Conservation (phyloP, 1,284 basidiomycete genomes). For the Marasmius tenuissimus region DNA sequence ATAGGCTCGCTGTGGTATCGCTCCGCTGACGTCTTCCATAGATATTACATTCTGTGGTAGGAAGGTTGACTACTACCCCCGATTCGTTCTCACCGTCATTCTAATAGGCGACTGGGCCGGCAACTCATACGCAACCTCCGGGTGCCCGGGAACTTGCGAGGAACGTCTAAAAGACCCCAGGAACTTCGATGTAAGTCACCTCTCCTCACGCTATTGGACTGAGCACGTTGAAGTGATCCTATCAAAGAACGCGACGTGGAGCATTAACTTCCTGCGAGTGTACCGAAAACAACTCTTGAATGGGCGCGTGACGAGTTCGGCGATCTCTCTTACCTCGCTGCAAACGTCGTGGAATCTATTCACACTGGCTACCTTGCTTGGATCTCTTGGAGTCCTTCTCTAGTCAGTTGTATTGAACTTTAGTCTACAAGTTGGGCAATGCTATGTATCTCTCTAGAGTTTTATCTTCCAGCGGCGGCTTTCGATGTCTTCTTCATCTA, state of each 20-base stretch:
- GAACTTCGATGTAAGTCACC: conserved; percentile 62
- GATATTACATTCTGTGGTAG: conserved; percentile 82
- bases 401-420: not conserved
- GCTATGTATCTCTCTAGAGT: conserved; percentile 32
- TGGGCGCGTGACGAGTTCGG: conserved; percentile 22
- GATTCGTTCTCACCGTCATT: conserved; percentile 4
- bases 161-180: conserved; percentile 62
- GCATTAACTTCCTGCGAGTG: conserved; percentile 55
- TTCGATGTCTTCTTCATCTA: conserved; percentile 29
- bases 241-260: conserved; percentile 57
- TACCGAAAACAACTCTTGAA: conserved; percentile 44
- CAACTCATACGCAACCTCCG: conserved; percentile 68
- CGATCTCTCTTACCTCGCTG: not conserved
- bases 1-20: not conserved
- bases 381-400: not conserved
- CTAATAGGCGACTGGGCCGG: conserved; percentile 77
- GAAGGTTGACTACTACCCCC: conserved; percentile 5
- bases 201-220: not conserved
- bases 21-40: conserved; percentile 23
- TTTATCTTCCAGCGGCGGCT: conserved; percentile 55
- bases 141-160: conserved; percentile 73
- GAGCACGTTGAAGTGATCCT: not conserved
- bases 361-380: not conserved
- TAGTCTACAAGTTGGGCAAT: not conserved
- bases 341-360: not conserved